Evolutionary conservation across 371 early-diverging fungal species (phyloP).

Genomic region (Catenaria anguillulae): DNA sequence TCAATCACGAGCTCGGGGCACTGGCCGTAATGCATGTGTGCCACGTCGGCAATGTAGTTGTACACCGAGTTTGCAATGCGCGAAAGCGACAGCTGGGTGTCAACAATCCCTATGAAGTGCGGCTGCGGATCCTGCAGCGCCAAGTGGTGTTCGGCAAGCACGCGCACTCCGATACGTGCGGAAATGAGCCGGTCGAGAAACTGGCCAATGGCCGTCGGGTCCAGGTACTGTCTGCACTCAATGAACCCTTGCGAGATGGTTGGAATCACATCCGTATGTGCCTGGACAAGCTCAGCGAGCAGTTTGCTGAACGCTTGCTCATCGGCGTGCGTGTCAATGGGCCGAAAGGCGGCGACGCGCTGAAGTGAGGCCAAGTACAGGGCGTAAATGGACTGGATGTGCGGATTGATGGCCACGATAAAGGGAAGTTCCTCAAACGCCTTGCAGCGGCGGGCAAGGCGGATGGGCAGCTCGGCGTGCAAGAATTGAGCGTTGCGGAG

Average conservation of each 20-base stretch:
- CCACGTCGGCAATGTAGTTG: constrained; percentile 65
- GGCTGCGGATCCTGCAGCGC: constrained; percentile 51
- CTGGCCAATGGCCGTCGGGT: constrained; percentile 42
- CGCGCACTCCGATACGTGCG: constrained; percentile 87
- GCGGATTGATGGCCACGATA: constrained; percentile 82
- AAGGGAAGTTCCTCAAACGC: constrained; percentile 73
- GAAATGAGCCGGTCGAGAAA: constrained; percentile 83
- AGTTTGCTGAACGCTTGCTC: constrained; percentile 43
- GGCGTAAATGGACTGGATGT: constrained; percentile 57
- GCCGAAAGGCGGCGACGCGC: constrained; percentile 37
- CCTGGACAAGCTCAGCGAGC: constrained; percentile 50
- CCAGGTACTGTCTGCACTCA: constrained; percentile 81
- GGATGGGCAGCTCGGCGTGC: constrained; percentile 60
- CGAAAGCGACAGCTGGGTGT: constrained; percentile 56
- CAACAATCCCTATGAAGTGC: constrained; percentile 69
- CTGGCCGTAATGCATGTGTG: constrained; percentile 80
- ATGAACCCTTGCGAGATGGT: constrained; percentile 66
- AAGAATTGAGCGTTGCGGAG: constrained; percentile 36
- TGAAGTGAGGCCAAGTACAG: constrained; percentile 72
- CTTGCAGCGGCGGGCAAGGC: constrained; percentile 62
- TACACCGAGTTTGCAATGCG: constrained; percentile 46
- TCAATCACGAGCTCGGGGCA: constrained; percentile 58
- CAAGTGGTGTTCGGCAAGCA: constrained; percentile 84
- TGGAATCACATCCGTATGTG: constrained; percentile 70
- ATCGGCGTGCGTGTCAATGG: constrained; percentile 24